Conservation (phyloP, 306 rosid species). For the Carpinus viminea region DNA sequence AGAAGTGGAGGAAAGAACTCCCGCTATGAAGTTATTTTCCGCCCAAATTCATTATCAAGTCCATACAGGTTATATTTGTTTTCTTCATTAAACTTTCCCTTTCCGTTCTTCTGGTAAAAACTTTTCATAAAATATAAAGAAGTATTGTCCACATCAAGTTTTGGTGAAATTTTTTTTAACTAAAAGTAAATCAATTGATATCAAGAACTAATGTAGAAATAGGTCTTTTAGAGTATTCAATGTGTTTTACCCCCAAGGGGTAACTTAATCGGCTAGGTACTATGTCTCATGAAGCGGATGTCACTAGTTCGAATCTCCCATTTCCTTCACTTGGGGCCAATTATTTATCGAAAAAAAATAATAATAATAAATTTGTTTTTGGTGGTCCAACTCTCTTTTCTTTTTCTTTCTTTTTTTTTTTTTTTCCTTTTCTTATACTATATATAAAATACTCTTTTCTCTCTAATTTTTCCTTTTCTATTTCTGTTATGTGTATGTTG, state of each 20-base stretch:
- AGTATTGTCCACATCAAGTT: not conserved
- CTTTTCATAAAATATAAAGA: not conserved
- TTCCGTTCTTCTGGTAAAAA: conserved; percentile 2
- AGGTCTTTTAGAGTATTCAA: not conserved
- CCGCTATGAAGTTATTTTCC: conserved; percentile 83
- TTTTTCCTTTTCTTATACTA: not conserved
- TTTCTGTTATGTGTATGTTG: no score
- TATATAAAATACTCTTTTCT: no score
- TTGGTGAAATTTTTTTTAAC: conserved; percentile 5
- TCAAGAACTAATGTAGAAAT: not conserved
- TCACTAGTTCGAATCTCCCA: no score
- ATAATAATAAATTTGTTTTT: not conserved
- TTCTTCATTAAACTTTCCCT: conserved; percentile 6
- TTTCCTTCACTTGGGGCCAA: no score
- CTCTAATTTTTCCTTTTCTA: no score
- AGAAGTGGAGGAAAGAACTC: conserved; percentile 92
- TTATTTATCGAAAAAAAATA: no score
- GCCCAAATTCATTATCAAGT: conserved; percentile 67
- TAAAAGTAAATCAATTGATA: not conserved
- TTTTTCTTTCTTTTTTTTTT: not conserved
- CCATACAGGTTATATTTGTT: conserved; percentile 77
- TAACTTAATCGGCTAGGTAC: no score
- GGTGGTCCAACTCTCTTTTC: not conserved
- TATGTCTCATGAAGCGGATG: no score
- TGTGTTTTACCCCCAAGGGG: not conserved